Evolutionary conservation across 768 basidiomycete species (phyloP).

Genomic region (Psilocybe azurescens): DNA sequence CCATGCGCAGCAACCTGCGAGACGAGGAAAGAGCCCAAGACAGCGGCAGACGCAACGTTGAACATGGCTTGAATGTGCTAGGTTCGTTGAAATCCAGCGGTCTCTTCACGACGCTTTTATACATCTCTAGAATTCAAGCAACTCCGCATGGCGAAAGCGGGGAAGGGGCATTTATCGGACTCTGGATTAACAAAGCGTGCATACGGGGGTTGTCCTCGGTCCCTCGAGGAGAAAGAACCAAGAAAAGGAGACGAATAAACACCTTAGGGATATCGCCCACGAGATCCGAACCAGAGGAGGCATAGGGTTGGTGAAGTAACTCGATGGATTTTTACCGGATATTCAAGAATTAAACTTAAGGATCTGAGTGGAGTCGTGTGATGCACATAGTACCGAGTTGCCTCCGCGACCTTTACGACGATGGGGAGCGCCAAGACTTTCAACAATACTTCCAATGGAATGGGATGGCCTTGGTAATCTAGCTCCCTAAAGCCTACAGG

Average conservation of each 20-base stretch:
- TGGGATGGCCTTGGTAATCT: neutral
- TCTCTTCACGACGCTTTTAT: neutral
- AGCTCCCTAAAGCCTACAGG: neutral
- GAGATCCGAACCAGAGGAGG: slow-evolving; percentile 1
- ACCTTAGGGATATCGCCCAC: neutral
- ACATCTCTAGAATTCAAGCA: neutral
- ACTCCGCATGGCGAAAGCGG: neutral
- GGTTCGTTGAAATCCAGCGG: neutral
- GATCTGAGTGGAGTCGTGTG: slow-evolving; percentile 7
- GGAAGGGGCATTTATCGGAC: slow-evolving; percentile 18
- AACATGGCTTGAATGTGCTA: slow-evolving; percentile 18
- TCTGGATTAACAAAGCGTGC: neutral
- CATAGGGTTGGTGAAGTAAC: neutral
- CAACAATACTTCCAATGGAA: neutral
- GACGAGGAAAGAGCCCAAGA: slow-evolving; percentile 33
- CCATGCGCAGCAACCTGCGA: slow-evolving; percentile 40
- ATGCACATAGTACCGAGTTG: slow-evolving; percentile 24
- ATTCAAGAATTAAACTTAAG: neutral
- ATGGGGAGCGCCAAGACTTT: slow-evolving; percentile 17
- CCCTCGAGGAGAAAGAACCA: neutral
- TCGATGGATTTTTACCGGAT: slow-evolving; percentile 15
- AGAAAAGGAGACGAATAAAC: slow-evolving; percentile 3
- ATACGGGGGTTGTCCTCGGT: slow-evolving; percentile 18
- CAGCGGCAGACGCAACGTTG: slow-evolving; percentile 26
- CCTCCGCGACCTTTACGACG: slow-evolving; percentile 15